A percentile compares a stretch with the other conserved stretches of the same genome.
Evolutionary conservation across 75 land plant genomes (phyloP).

Genomic region (Isoetes taiwanensis): DNA sequence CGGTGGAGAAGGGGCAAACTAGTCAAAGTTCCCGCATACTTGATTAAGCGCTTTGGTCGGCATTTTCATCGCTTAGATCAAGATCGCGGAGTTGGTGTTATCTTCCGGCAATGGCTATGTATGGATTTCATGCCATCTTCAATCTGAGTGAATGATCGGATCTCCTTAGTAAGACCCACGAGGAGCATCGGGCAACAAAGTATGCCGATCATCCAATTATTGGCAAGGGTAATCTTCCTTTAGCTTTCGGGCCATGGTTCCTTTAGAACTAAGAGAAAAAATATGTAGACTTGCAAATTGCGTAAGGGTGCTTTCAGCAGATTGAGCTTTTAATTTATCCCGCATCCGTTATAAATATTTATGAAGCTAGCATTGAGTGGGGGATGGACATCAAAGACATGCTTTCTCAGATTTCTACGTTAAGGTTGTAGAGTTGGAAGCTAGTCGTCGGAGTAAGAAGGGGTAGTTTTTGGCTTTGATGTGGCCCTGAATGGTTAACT

Average conservation of each 20-base stretch:
- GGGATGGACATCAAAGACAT: conserved; percentile 59
- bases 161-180: neutral
- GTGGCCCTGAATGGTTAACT: too few relatives aligned
- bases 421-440: conserved; percentile 65
- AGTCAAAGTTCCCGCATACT: conserved; percentile 59
- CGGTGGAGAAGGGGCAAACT: conserved; percentile 82
- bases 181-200: neutral
- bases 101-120: conserved; percentile 90
- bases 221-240: neutral
- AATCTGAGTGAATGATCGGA: conserved; percentile 13
- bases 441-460: conserved; percentile 31
- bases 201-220: neutral
- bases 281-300: conserved; percentile 84
- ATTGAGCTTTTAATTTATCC: conserved; percentile 50
- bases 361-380: conserved; percentile 36
- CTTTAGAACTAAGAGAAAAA: conserved; percentile 37
- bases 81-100: conserved; percentile 67
- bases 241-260: neutral
- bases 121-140: conserved; percentile 68
- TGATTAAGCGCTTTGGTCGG: conserved; percentile 75
- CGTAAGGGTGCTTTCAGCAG: conserved; percentile 48
- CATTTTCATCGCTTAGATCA: conserved; percentile 78
- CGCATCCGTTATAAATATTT: conserved; percentile 50
- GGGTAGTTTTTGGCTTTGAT: too few relatives aligned
- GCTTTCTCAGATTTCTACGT: conserved; percentile 78